A percentile compares a stretch with the other conserved stretches of the same genome.
These are phyloP conservation scores for Epichloe gansuensis DNA, from an alignment of 2,329 filamentous ascomycete genomes.

Conservation along the genomic window DNA sequence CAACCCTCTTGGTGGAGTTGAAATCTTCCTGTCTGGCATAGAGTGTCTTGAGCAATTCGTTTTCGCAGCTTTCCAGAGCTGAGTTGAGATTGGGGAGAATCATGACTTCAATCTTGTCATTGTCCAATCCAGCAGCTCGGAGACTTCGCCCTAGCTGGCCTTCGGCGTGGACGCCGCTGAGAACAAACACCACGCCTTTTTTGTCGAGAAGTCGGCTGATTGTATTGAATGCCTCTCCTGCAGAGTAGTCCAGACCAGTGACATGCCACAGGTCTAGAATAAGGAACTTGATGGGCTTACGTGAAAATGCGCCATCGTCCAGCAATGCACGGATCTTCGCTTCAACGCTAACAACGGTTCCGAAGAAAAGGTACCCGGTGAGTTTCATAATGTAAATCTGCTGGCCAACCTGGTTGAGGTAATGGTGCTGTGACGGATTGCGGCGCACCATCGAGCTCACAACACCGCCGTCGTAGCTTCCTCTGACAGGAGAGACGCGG, in stretches of 20 bases:
- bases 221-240: slow-evolving; percentile 85
- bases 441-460: slow-evolving; percentile 86
- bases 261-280: slow-evolving; percentile 83
- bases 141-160: slow-evolving; percentile 66
- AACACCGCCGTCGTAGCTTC: slow-evolving; percentile 78
- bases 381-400: slow-evolving; percentile 90
- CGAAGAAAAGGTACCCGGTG: slow-evolving; percentile 93
- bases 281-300: slow-evolving; percentile 74
- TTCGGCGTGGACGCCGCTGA: slow-evolving; percentile 69
- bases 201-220: slow-evolving; percentile 73
- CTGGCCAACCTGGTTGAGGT: slow-evolving; percentile 68
- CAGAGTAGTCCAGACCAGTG: slow-evolving; percentile 88
- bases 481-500: slow-evolving; percentile 74
- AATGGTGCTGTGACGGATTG: slow-evolving; percentile 79
- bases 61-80: slow-evolving; percentile 87
- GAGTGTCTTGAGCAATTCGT: slow-evolving; percentile 73
- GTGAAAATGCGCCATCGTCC: slow-evolving; percentile 65
- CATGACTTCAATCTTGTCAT: slow-evolving; percentile 58
- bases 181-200: slow-evolving; percentile 65
- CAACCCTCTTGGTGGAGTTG: slow-evolving; percentile 28
- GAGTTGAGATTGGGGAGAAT: slow-evolving; percentile 86
- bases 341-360: slow-evolving; percentile 91
- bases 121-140: slow-evolving; percentile 69
- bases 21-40: slow-evolving; percentile 57
- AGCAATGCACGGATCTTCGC: slow-evolving; percentile 72